phyloP scores from a whole-genome alignment of 208 protist species.

The Leptomonas pyrrhocoris region DNA sequence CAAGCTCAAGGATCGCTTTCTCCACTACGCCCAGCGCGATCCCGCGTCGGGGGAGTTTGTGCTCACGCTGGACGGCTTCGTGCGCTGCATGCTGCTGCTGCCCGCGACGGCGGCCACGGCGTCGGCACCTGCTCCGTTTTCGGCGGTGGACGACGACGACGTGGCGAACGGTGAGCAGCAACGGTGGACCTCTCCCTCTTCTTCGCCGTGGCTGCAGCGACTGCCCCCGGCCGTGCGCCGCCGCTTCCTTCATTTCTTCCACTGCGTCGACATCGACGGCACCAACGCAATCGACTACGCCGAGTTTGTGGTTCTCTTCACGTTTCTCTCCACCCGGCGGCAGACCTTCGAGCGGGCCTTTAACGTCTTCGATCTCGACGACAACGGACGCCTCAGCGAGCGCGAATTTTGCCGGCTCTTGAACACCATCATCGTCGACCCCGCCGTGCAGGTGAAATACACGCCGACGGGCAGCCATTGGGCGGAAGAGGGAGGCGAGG shows the following conservation, averaged over 20 bases:
- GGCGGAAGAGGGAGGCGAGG: background rate
- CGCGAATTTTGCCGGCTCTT: constrained; percentile 53
- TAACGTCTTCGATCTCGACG: constrained; percentile 57
- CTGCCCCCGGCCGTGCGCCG: constrained; percentile 27
- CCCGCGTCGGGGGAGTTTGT: constrained; percentile 37
- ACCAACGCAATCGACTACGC: constrained; percentile 58
- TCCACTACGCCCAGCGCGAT: constrained; percentile 41
- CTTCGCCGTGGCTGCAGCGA: constrained; percentile 11
- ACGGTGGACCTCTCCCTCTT: background rate
- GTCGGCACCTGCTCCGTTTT: background rate
- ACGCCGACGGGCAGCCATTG: background rate
- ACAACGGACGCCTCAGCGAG: constrained; percentile 46
- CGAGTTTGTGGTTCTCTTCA: constrained; percentile 76
- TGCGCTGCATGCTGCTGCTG: constrained; percentile 55
- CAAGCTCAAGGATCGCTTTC: constrained; percentile 38
- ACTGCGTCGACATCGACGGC: constrained; percentile 55
- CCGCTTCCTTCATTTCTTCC: constrained; percentile 42
- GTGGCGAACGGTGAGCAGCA: background rate
- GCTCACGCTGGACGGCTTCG: constrained; percentile 44
- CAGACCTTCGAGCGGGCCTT: constrained; percentile 56
- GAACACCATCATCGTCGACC: constrained; percentile 79
- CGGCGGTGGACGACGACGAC: background rate
- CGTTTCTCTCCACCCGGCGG: constrained; percentile 57
- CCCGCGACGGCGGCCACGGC: background rate
- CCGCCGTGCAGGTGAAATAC: constrained; percentile 48